These are phyloP conservation scores for Trapa incisa DNA, from an alignment of 345 rosid genomes.

Conservation along the genomic window DNA sequence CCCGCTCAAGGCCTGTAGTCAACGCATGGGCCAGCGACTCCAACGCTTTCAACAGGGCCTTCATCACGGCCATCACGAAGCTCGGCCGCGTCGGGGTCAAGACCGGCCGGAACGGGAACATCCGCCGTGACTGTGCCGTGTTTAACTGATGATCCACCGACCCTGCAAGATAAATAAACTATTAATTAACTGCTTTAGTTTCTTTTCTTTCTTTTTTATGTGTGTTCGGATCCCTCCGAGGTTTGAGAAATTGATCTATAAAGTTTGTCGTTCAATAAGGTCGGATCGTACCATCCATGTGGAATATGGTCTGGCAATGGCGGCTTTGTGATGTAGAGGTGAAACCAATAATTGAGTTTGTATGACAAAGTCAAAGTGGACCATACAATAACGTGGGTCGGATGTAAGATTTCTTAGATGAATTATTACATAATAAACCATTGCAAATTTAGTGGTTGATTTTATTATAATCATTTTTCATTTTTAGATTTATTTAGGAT, in stretches of 20 bases:
- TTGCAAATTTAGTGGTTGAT: too few relatives aligned
- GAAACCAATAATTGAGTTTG: too few relatives aligned
- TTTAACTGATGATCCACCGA: slow-evolving; percentile 20
- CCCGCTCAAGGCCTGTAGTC: slow-evolving; percentile 34
- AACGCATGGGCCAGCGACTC: slow-evolving; percentile 41
- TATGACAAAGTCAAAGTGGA: too few relatives aligned
- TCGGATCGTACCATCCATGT: background rate
- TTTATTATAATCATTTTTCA: too few relatives aligned
- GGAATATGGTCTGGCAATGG: too few relatives aligned
- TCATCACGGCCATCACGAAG: slow-evolving; percentile 50
- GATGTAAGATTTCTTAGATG: too few relatives aligned
- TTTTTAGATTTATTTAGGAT: too few relatives aligned
- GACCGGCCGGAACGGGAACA: slow-evolving; percentile 41
- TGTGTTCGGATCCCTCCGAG: background rate
- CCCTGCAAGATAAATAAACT: background rate
- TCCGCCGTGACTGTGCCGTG: slow-evolving; percentile 42
- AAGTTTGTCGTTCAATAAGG: too few relatives aligned
- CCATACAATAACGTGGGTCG: too few relatives aligned
- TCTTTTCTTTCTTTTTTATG: background rate
- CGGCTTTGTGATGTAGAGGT: too few relatives aligned
- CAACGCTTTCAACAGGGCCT: slow-evolving; percentile 33
- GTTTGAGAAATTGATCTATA: background rate
- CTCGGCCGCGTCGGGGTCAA: slow-evolving; percentile 66
- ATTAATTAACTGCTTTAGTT: too few relatives aligned
- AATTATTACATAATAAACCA: too few relatives aligned